Evolutionary conservation across 1,284 basidiomycete genomes (phyloP).

Genomic region (Marasmius sp.): DNA sequence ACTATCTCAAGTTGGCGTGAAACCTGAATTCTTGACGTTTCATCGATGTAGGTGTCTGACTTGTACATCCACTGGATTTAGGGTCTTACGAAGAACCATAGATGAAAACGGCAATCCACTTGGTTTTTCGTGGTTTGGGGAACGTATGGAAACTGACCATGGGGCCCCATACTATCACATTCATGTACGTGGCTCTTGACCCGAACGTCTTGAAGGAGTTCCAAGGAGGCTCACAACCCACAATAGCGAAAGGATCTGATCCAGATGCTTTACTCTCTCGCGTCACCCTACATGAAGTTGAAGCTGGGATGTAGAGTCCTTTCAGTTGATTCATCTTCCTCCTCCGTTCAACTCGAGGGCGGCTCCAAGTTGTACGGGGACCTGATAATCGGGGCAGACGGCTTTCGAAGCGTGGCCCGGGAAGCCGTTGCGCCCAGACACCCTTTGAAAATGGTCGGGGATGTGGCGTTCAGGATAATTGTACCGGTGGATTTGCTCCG

Average conservation of each 20-base stretch:
- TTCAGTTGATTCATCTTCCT: background rate
- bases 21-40: background rate
- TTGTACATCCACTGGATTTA: too few species aligned
- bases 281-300: background rate
- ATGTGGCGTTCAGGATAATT: background rate
- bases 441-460: background rate
- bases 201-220: too few species aligned
- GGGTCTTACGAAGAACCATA: too few species aligned
- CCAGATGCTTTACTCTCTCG: background rate
- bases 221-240: too few species aligned
- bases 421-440: background rate
- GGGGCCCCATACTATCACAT: background rate
- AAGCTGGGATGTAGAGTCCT: background rate
- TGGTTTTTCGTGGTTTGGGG: background rate
- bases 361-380: background rate
- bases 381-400: background rate
- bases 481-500: background rate
- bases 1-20: background rate
- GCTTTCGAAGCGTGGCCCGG: background rate
- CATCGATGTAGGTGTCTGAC: background rate
- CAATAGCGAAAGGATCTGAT: background rate
- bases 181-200: background rate
- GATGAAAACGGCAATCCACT: background rate
- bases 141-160: background rate
- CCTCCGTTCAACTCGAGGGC: background rate